Percentiles rank a stretch among this genome's conserved stretches.
Evolutionary conservation across 2,329 filamentous ascomycete genomes (phyloP).

Genomic region (Aspergillus fumigatus): DNA sequence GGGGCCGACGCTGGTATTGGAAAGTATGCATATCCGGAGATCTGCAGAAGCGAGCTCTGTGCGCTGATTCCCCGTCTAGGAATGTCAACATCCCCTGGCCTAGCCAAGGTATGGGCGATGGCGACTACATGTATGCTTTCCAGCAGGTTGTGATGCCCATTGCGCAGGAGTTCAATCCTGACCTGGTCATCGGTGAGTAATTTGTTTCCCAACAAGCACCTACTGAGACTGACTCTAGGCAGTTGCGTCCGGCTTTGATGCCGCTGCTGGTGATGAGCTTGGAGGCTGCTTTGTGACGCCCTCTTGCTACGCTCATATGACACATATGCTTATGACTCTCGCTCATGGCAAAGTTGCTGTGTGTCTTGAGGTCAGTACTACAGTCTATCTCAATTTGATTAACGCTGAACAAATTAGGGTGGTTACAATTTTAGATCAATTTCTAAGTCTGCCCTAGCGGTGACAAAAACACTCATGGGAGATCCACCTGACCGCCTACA

Average conservation of each 20-base stretch:
- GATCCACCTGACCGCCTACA: conserved; percentile 69
- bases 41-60: background rate
- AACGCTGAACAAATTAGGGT: conserved; percentile 45
- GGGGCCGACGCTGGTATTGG: conserved; percentile 55
- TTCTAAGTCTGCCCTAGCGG: conserved; percentile 84
- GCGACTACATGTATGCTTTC: conserved; percentile 94
- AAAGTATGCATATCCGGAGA: conserved; percentile 36
- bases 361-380: conserved; percentile 63
- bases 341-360: conserved; percentile 86
- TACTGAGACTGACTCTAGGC: conserved; percentile 10
- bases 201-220: background rate
- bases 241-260: conserved; percentile 94
- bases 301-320: conserved; percentile 94
- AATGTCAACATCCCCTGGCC: conserved; percentile 69
- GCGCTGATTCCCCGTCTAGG: conserved; percentile 25
- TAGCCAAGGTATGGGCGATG: conserved; percentile 78
- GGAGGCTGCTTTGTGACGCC: conserved; percentile 92
- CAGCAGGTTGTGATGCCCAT: conserved; percentile 96
- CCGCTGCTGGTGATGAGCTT: conserved; percentile 85
- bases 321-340: conserved; percentile 96
- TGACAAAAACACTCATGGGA: conserved; percentile 90
- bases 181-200: conserved; percentile 70
- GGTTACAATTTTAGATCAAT: conserved; percentile 94
- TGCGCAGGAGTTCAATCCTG: conserved; percentile 85
- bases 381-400: background rate